Percentiles rank a stretch among this genome's conserved stretches.
phyloP scores from a whole-genome alignment of 2,329 filamentous ascomycete species.

The Fusarium lyarnte region DNA sequence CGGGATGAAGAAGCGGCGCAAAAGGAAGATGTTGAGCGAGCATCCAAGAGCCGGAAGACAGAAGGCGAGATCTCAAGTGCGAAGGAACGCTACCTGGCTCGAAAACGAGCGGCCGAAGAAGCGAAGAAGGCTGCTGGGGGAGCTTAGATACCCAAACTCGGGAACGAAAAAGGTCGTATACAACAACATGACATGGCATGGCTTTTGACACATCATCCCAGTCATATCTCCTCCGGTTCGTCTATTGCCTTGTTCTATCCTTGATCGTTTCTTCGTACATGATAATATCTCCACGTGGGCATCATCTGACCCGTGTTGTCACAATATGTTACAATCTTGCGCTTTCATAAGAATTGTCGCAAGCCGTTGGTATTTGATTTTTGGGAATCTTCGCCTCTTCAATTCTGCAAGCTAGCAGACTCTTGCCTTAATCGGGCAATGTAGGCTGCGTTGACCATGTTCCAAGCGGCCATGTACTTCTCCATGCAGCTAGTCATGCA shows the following conservation, averaged over 20 bases:
- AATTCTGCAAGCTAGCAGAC: constrained; percentile 41
- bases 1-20: constrained; percentile 75
- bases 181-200: constrained; percentile 14
- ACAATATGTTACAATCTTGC: constrained; percentile 43
- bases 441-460: constrained; percentile 75
- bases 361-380: constrained; percentile 6
- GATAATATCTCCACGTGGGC: neutral
- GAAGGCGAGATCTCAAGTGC: constrained; percentile 79
- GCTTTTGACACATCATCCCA: constrained; percentile 28
- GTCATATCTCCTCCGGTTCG: constrained; percentile 17
- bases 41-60: constrained; percentile 81
- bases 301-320: constrained; percentile 21
- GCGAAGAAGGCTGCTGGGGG: constrained; percentile 56
- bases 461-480: constrained; percentile 86
- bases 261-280: constrained; percentile 14
- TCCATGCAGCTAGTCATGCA: constrained; percentile 84
- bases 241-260: constrained; percentile 36
- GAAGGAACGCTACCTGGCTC: constrained; percentile 80
- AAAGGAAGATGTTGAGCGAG: constrained; percentile 68
- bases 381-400: neutral
- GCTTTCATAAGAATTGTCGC: neutral
- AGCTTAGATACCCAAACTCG: constrained; percentile 45
- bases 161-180: constrained; percentile 23
- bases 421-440: constrained; percentile 71
- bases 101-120: constrained; percentile 79